Percentiles rank a stretch among this genome's conserved stretches.
Conservation (phyloP, 257 asterid genomes). For the Primulina huaijiensis region DNA sequence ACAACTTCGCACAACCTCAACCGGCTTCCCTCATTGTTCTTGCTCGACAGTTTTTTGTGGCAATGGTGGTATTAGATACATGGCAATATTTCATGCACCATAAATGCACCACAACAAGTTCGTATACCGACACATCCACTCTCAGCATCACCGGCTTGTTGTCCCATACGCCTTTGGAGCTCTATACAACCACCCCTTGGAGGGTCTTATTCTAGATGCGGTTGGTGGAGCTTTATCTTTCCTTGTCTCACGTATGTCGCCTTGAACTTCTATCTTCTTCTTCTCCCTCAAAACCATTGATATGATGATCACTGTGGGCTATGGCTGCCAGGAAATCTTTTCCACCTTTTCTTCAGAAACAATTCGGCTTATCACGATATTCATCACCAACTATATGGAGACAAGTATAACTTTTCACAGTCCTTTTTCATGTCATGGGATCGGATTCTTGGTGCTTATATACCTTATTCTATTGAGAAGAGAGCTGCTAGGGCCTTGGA, state of each 20-base stretch:
- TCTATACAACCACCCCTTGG: slow-evolving; percentile 83
- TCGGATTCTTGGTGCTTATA: slow-evolving; percentile 72
- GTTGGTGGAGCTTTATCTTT: slow-evolving; percentile 84
- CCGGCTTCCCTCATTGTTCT: slow-evolving; percentile 48
- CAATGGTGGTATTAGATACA: slow-evolving; percentile 88
- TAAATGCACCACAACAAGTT: slow-evolving; percentile 93
- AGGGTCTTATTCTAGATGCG: slow-evolving; percentile 81
- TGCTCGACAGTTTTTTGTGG: slow-evolving; percentile 50
- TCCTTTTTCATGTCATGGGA: slow-evolving; percentile 89
- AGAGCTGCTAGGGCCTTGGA: slow-evolving; percentile 78
- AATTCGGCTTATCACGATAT: slow-evolving; percentile 78
- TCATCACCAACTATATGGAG: neutral
- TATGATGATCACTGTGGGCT: slow-evolving; percentile 90
- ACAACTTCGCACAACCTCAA: slow-evolving; percentile 32
- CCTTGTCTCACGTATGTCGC: slow-evolving; percentile 80
- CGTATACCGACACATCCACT: slow-evolving; percentile 71
- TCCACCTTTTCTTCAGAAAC: slow-evolving; percentile 71
- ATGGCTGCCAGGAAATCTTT: slow-evolving; percentile 78
- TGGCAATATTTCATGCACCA: slow-evolving; percentile 95
- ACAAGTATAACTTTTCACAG: slow-evolving; percentile 76
- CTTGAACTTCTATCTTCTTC: slow-evolving; percentile 75
- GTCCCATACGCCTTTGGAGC: slow-evolving; percentile 88
- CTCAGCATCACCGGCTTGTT: slow-evolving; percentile 75
- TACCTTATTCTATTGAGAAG: slow-evolving; percentile 58
- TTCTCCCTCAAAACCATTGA: slow-evolving; percentile 78